A percentile compares a stretch with the other conserved stretches of the same genome.
phyloP scores from a whole-genome alignment of 1,284 basidiomycete species.

The Ustilago crameri region DNA sequence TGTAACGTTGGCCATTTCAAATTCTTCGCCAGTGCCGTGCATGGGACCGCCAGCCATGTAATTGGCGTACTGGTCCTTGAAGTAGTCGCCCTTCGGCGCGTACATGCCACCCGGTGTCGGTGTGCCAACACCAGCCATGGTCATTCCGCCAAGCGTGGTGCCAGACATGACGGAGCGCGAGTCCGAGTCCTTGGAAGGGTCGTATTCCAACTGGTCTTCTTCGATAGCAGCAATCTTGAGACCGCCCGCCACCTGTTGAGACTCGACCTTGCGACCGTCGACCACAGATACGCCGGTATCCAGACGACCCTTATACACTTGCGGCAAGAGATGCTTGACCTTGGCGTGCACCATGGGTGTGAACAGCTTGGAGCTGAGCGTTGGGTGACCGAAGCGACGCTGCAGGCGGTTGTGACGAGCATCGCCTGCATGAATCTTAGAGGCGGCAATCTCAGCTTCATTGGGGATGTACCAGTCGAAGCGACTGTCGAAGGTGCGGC shows the following conservation, averaged over 20 bases:
- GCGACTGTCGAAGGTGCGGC: constrained; percentile 53
- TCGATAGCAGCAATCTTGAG: constrained; percentile 63
- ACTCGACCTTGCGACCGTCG: constrained; percentile 57
- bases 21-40: constrained; percentile 45
- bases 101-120: constrained; percentile 34
- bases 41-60: constrained; percentile 52
- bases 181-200: constrained; percentile 58
- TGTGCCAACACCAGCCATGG: constrained; percentile 30
- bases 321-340: constrained; percentile 55
- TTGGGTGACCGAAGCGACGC: constrained; percentile 66
- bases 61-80: constrained; percentile 55
- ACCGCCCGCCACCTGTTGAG: constrained; percentile 53
- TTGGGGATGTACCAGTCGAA: constrained; percentile 66
- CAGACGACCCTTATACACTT: constrained; percentile 60
- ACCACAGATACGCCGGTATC: constrained; percentile 45
- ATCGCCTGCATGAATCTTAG: constrained; percentile 56
- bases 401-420: constrained; percentile 60
- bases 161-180: constrained; percentile 59
- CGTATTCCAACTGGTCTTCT: constrained; percentile 63
- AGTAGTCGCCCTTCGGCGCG: constrained; percentile 37
- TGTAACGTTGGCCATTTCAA: constrained; percentile 54
- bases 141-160: constrained; percentile 55
- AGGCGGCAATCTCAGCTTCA: constrained; percentile 54
- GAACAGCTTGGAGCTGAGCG: constrained; percentile 61
- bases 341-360: constrained; percentile 64